Percentiles rank a stretch among this genome's conserved stretches.
These are phyloP conservation scores for Globisporangium cystogenes DNA, from an alignment of 352 stramenopile species.

Conservation along the genomic window DNA sequence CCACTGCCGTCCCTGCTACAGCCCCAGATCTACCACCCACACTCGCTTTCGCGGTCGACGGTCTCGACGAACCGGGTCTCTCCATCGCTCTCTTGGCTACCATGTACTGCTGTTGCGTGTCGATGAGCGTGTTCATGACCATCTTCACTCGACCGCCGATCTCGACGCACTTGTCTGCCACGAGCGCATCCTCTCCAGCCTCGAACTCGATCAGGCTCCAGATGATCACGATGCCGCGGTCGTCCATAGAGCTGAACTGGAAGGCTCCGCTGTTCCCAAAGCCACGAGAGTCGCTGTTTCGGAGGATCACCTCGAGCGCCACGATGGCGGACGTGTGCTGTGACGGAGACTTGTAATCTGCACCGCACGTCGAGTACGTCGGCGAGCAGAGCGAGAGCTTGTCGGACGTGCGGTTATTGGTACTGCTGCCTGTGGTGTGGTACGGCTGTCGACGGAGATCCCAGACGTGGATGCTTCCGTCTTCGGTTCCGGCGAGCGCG, in stretches of 20 bases:
- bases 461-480: conserved; percentile 65
- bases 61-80: background rate
- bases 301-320: conserved; percentile 29
- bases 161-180: conserved; percentile 53
- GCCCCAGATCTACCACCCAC: no score
- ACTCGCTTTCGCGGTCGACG: background rate
- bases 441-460: conserved; percentile 35
- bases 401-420: background rate
- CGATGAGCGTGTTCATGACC: conserved; percentile 57
- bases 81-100: background rate
- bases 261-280: conserved; percentile 23
- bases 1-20: background rate
- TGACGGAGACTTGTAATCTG: conserved; percentile 26
- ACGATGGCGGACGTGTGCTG: conserved; percentile 49
- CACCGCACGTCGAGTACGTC: conserved; percentile 55
- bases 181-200: conserved; percentile 30
- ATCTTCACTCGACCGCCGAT: conserved; percentile 61
- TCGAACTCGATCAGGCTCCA: conserved; percentile 69
- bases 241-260: conserved; percentile 69
- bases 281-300: conserved; percentile 2
- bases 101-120: conserved; percentile 49
- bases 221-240: conserved; percentile 58
- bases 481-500: conserved; percentile 43
- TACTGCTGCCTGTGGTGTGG: background rate
- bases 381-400: conserved; percentile 25